These are phyloP conservation scores for Phytopythium litorale DNA, from an alignment of 352 stramenopile genomes.

Conservation along the genomic window DNA sequence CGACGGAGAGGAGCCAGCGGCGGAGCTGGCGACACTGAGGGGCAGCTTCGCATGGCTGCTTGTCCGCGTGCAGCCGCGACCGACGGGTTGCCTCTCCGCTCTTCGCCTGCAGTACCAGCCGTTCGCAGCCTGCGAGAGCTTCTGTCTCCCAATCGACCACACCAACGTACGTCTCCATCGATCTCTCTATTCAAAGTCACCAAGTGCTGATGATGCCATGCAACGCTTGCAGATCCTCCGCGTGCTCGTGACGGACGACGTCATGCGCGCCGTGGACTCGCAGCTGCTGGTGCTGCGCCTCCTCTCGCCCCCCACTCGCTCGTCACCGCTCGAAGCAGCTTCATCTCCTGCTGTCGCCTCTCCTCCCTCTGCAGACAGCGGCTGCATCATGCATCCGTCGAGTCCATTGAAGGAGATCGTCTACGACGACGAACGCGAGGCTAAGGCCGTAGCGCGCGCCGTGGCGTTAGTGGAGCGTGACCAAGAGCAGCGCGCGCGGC, in stretches of 20 bases:
- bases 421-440: constrained; percentile 5
- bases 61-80: constrained; percentile 35
- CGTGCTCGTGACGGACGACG: constrained; percentile 51
- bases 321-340: not conserved
- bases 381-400: not conserved
- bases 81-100: not conserved
- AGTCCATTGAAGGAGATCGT: not conserved
- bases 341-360: not conserved
- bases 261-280: constrained; percentile 33
- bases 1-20: constrained; percentile 5
- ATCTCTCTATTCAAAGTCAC: not conserved
- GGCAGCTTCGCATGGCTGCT: constrained; percentile 47
- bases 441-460: not conserved
- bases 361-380: not conserved
- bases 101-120: constrained; percentile 57
- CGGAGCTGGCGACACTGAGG: constrained; percentile 14
- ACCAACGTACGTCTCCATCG: constrained; percentile 28
- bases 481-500: constrained; percentile 20
- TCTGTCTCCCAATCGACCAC: constrained; percentile 43
- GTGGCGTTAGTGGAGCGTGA: constrained; percentile 11
- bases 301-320: constrained; percentile 9
- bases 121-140: constrained; percentile 46
- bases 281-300: constrained; percentile 44
- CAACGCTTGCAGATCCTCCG: constrained; percentile 26
- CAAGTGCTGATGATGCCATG: not conserved